Conservation (phyloP, 2,329 filamentous ascomycete genomes). For the Ophiostoma himal-ulmi region DNA sequence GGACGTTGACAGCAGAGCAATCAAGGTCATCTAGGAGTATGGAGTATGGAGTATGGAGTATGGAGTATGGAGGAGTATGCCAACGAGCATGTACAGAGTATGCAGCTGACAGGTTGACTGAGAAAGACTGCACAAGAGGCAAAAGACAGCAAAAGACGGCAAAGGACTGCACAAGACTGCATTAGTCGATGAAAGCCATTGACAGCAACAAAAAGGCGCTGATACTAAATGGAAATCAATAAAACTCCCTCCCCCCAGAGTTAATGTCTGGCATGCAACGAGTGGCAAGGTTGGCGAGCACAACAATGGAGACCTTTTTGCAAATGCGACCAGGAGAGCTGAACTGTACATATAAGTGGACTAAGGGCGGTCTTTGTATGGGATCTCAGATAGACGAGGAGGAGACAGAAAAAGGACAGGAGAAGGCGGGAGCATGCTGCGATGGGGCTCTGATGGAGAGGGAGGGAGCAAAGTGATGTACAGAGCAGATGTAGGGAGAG, state of each 20-base stretch:
- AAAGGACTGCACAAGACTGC: too few relatives aligned
- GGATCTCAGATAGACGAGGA: background rate
- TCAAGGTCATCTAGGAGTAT: background rate
- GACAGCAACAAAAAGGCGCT: background rate
- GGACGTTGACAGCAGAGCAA: background rate
- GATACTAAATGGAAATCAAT: background rate
- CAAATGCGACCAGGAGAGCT: slow-evolving; percentile 17
- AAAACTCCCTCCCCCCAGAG: background rate
- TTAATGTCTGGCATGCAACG: slow-evolving; percentile 2
- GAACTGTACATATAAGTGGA: slow-evolving; percentile 21
- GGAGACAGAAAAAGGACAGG: background rate
- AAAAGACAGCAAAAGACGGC: too few relatives aligned
- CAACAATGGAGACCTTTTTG: slow-evolving; percentile 4
- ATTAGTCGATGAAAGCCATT: background rate
- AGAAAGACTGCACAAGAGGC: background rate
- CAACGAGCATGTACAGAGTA: too few relatives aligned
- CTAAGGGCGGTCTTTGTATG: slow-evolving; percentile 22
- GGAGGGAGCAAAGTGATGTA: background rate
- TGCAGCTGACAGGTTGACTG: background rate
- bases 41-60: background rate
- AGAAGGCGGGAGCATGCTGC: background rate
- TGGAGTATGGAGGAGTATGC: background rate
- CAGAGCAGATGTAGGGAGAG: background rate
- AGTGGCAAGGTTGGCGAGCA: slow-evolving; percentile 9
- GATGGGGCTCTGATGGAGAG: background rate